Evolutionary conservation across 139 green algal genomes (phyloP), one percentile per base, ranked within the genome.

Genomic region (Micromonas commoda): DNA sequence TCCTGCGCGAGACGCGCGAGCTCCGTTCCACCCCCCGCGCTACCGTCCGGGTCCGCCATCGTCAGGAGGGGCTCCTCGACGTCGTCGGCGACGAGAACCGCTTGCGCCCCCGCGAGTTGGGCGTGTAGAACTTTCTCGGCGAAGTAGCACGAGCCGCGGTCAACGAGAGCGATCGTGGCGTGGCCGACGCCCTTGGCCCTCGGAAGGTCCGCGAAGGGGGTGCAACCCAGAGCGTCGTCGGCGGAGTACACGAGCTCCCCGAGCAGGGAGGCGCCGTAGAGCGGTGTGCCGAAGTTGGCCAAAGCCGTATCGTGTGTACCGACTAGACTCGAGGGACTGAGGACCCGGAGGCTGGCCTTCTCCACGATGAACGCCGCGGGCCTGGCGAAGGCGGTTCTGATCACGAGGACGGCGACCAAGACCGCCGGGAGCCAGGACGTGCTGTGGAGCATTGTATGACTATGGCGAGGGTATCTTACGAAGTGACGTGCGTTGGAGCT

Each of bases 71-170:
- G 75, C 3, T 28, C 35, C 69, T 94, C 91, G 54, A 95, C 86
- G 71, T 91, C 88, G 28, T 91, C 86, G 20, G 87, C 85, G 35
- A 92, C 80, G 23, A 90, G 51, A 19, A 94, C 89, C 67, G 90
- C 93, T 54, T 88, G 82, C 3, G 93, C 93, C 0, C 93, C 93
- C 20, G 90, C 88, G 39, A 84, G 23, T 86, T 97, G 93, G 23
- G 90, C 91, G 70, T 96, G 85, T 73, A 82, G 96, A 20, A 91
- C 90, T 85, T 97, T 97, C 64, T 91, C 74, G 31, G 91, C 82
- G 83, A 97, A 97, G 64, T 91, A 94, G 86, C 92, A 97, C 60
- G 9, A 9, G 45, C 84, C 86, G 34, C 86, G 65, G 60, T 86
- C 77, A 0, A 87, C 78, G 37, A 90, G 71, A 32, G 85, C 31